phyloP scores from a whole-genome alignment of 2,329 filamentous ascomycete species.

The Alternaria gaisen region DNA sequence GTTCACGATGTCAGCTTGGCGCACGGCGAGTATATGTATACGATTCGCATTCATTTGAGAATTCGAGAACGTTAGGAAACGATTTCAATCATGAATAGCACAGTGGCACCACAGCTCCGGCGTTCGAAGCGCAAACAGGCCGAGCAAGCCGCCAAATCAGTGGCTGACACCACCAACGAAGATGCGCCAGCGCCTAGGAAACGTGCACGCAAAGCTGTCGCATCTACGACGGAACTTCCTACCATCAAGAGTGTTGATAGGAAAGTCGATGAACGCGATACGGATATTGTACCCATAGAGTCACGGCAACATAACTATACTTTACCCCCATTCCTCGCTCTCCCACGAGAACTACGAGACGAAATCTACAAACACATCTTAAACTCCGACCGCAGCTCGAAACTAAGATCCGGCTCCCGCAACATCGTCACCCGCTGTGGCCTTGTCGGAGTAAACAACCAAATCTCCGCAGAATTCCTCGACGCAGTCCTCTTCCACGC shows the following conservation, averaged over 20 bases:
- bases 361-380: conserved; percentile 29
- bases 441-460: conserved; percentile 20
- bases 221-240: not conserved
- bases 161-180: not conserved
- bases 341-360: conserved; percentile 29
- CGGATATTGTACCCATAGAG: not conserved
- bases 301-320: not conserved
- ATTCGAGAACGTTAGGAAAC: rapidly evolving
- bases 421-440: conserved; percentile 22
- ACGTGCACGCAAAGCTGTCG: conserved; percentile 2
- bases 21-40: not conserved
- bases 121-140: conserved; percentile 10
- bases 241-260: not conserved
- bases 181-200: not conserved
- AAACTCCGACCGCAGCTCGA: conserved; percentile 1
- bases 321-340: conserved; percentile 16
- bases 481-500: conserved; percentile 25
- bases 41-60: not conserved
- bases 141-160: not conserved
- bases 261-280: not conserved
- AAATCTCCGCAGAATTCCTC: conserved; percentile 23
- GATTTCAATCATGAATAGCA: not conserved
- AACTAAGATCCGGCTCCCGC: conserved; percentile 6
- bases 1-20: not conserved
- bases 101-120: not conserved